Evolutionary conservation across 2,329 filamentous ascomycete species (phyloP).

Genomic region (Paecilomyces variotii): DNA sequence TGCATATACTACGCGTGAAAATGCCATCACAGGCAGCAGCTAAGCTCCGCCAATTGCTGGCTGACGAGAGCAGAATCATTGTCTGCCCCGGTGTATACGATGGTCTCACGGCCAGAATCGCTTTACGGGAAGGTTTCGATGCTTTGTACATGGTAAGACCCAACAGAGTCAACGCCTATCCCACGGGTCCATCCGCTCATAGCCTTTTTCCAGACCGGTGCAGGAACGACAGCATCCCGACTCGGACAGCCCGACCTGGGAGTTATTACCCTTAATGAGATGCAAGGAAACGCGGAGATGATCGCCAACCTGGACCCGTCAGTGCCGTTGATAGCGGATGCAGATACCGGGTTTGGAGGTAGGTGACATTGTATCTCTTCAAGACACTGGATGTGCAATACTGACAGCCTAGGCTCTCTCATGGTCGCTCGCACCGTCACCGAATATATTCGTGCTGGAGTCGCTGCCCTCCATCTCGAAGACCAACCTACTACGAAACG

Average conservation of each 20-base stretch:
- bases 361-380: neutral
- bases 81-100: constrained; percentile 62
- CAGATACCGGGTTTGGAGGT: constrained; percentile 48
- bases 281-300: constrained; percentile 57
- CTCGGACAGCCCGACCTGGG: constrained; percentile 58
- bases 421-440: constrained; percentile 37
- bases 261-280: constrained; percentile 54
- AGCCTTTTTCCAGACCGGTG: constrained; percentile 45
- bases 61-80: constrained; percentile 37
- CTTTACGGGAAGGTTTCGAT: constrained; percentile 55
- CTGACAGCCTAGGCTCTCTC: constrained; percentile 17
- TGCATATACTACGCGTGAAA: neutral
- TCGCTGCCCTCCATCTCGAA: constrained; percentile 47
- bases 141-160: constrained; percentile 57
- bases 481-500: constrained; percentile 40
- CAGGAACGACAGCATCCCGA: constrained; percentile 53
- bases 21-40: constrained; percentile 3
- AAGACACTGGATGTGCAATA: neutral
- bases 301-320: constrained; percentile 51
- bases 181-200: neutral
- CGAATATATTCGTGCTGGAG: constrained; percentile 39
- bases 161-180: neutral
- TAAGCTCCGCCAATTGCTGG: constrained; percentile 33
- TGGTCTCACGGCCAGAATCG: constrained; percentile 57
- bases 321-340: constrained; percentile 52